Conservation (phyloP, 2,329 filamentous ascomycete genomes). For the Xylariaceae sp. region DNA sequence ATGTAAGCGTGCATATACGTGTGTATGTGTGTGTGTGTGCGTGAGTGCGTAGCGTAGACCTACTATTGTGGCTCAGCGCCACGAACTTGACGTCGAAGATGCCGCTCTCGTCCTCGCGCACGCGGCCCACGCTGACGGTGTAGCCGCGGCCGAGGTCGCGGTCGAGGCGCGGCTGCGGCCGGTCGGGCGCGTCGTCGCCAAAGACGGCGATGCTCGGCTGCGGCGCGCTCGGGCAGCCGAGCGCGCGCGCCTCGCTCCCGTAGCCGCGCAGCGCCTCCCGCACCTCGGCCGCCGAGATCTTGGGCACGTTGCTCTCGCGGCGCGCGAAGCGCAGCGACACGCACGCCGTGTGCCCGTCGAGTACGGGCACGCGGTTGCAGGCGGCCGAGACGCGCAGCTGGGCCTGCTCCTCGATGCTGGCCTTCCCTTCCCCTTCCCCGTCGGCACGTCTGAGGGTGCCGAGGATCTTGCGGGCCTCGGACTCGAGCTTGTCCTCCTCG, state of each 20-base stretch:
- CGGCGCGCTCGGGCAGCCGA: constrained; percentile 85
- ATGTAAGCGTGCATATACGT: too few species aligned
- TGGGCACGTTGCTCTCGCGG: too few species aligned
- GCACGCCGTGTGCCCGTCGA: constrained; percentile 93
- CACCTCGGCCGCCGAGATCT: constrained; percentile 68
- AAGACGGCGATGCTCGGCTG: constrained; percentile 75
- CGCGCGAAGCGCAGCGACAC: constrained; percentile 78
- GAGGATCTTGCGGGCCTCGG: constrained; percentile 90
- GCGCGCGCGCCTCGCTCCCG: constrained; percentile 68
- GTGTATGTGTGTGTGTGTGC: too few species aligned
- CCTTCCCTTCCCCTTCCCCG: constrained; percentile 63
- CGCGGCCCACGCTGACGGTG: constrained; percentile 80
- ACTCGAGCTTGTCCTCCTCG: constrained; percentile 94
- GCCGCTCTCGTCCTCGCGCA: constrained; percentile 77
- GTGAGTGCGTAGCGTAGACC: too few species aligned
- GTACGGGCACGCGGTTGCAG: constrained; percentile 89
- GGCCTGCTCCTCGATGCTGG: constrained; percentile 70
- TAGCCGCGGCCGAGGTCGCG: constrained; percentile 80
- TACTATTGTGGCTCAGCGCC: constrained; percentile 74
- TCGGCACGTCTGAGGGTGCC: too few species aligned
- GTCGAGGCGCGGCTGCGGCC: constrained; percentile 87
- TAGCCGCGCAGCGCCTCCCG: constrained; percentile 75
- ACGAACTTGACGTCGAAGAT: constrained; percentile 96
- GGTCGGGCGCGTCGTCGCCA: constrained; percentile 79
- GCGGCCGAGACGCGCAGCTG: constrained; percentile 72